Evolutionary conservation across 352 stramenopile species (phyloP), one percentile per base, ranked within the genome.

Genomic region (Pythium chondricola): DNA sequence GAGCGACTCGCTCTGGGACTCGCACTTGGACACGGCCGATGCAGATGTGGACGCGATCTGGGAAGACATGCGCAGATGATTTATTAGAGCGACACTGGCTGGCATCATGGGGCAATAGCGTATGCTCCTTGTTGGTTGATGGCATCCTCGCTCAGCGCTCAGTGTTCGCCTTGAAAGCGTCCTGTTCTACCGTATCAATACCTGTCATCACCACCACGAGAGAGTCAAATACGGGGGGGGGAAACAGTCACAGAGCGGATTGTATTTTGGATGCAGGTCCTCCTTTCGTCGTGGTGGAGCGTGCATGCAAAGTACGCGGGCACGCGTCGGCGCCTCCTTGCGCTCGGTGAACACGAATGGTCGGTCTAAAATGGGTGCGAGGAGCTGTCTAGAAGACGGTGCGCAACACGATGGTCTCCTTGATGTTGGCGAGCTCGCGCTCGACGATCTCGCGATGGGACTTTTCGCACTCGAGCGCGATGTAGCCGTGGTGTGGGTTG

Each of bases 351-450:
- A n/a, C n/a, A n/a, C n/a, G n/a, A n/a, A n/a, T n/a, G n/a, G n/a
- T n/a, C n/a, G n/a, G n/a, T n/a, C n/a, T n/a, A n/a, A n/a, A n/a
- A n/a, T n/a, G n/a, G n/a, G n/a, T n/a, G n/a, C 6, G 16, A 2
- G 14, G 20, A 22, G 29, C 17, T 0, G 1, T 46, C 48, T 88
- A 92, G 22, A 92, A 49, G 48, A 92, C 61, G 10, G 80, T 86
- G 31, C 80, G 80, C 32, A 92, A 56, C 52, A 92, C 84, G 48
- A 92, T 88, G 30, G 80, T 92, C 58, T 92, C 80, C 60, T 89
- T 85, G 59, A 92, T 92, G 65, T 89, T 88, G 35, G 70, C 66
- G 20, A 92, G 71, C 55, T 92, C 80, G 42, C 75, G 74, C 44
- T 70, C 85, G 35, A 92, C 78, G 47, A 89, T 68, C 63, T 89